phyloP scores from a whole-genome alignment of 2,329 filamentous ascomycete species.

The Verticillium isaacii region DNA sequence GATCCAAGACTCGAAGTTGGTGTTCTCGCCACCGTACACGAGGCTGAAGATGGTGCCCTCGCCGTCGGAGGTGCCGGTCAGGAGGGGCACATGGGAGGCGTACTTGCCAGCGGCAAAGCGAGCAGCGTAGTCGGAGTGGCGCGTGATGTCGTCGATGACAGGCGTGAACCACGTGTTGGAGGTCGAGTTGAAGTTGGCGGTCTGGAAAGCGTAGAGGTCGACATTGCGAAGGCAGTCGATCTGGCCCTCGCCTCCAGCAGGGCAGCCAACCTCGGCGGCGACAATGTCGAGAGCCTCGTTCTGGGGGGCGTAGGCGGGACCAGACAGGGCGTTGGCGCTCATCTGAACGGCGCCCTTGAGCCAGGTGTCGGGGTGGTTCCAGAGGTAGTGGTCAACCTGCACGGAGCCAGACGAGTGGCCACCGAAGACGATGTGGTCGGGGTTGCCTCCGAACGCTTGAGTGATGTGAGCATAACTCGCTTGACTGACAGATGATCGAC shows the following conservation, averaged over 20 bases:
- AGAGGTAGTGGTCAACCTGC: conserved; percentile 35
- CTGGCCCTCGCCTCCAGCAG: conserved; percentile 20
- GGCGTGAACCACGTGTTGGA: conserved; percentile 38
- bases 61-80: conserved; percentile 28
- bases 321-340: conserved; percentile 35
- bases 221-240: conserved; percentile 31
- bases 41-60: conserved; percentile 31
- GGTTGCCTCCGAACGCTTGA: conserved; percentile 36
- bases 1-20: conserved; percentile 23
- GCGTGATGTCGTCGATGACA: conserved; percentile 27
- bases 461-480: not conserved
- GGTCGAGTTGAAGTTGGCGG: conserved; percentile 26
- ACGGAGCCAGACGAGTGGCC: conserved; percentile 32
- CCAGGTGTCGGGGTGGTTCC: conserved; percentile 31
- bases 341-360: conserved; percentile 32
- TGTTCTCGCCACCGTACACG: conserved; percentile 26
- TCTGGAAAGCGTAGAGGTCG: conserved; percentile 22
- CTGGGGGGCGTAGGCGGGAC: conserved; percentile 29
- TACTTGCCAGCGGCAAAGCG: conserved; percentile 20
- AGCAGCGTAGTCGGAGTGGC: conserved; percentile 23
- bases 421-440: conserved; percentile 38
- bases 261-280: conserved; percentile 29
- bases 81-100: conserved; percentile 26
- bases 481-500: not conserved
- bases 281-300: conserved; percentile 31